Evolutionary conservation across 805 yeast species (phyloP).

Genomic region (Isabelozyma gotoi): DNA sequence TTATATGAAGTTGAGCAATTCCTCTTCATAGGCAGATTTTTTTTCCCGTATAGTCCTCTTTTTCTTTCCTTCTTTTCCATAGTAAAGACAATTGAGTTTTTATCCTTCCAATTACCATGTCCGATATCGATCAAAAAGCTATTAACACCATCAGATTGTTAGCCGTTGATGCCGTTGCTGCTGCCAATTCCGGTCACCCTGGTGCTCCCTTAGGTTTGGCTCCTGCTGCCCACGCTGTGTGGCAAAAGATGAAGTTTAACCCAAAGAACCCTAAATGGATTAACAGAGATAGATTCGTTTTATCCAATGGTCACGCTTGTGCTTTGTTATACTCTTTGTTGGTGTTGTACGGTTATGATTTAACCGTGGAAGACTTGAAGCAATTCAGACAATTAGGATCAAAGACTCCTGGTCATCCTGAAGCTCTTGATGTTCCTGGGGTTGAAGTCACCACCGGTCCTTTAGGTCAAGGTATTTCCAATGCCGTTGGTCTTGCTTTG

Average conservation of each 20-base stretch:
- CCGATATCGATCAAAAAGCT: slow-evolving; percentile 64
- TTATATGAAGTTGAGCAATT: too few relatives aligned
- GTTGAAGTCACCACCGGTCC: slow-evolving; percentile 98
- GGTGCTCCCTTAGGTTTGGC: slow-evolving; percentile 99
- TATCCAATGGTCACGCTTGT: slow-evolving; percentile 96
- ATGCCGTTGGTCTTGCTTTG: slow-evolving; percentile 95
- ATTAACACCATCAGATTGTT: slow-evolving; percentile 85
- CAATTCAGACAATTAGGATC: slow-evolving; percentile 87
- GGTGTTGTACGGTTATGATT: slow-evolving; percentile 81
- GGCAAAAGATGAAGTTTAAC: slow-evolving; percentile 79
- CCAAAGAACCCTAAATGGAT: slow-evolving; percentile 91
- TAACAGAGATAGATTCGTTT: slow-evolving; percentile 92
- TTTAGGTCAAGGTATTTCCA: slow-evolving; percentile 95
- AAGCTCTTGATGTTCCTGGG: slow-evolving; percentile 78
- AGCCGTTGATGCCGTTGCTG: slow-evolving; percentile 82
- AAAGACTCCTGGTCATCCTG: slow-evolving; percentile 98
- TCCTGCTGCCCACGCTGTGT: slow-evolving; percentile 88
- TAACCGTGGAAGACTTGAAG: slow-evolving; percentile 82
- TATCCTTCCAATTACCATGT: slow-evolving; percentile 13
- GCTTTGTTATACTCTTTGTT: slow-evolving; percentile 83
- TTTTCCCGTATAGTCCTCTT: too few relatives aligned
- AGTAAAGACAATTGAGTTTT: neutral
- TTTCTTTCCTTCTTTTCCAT: slow-evolving; percentile 3
- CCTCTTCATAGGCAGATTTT: too few relatives aligned
- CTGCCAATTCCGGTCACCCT: slow-evolving; percentile 97